phyloP scores from a whole-genome alignment of 306 rosid genomes.

The Prunus mira region DNA sequence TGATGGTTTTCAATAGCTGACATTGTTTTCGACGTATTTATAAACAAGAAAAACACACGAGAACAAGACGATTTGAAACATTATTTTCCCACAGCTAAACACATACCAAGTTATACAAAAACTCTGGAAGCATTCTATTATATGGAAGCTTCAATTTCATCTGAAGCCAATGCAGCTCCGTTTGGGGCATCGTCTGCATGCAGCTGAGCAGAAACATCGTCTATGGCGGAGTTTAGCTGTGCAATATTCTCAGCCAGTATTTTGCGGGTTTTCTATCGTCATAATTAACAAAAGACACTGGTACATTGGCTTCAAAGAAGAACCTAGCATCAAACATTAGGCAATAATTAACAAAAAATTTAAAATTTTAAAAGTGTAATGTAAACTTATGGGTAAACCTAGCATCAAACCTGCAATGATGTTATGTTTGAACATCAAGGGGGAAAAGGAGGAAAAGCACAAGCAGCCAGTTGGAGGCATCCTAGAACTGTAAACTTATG shows the following conservation, averaged over 20 bases:
- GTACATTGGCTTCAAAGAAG: constrained; percentile 39
- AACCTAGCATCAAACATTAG: constrained; percentile 39
- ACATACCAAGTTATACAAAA: neutral
- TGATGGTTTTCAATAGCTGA: neutral
- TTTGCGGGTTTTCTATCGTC: constrained; percentile 46
- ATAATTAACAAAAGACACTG: constrained; percentile 27
- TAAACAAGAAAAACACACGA: neutral
- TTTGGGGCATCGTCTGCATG: constrained; percentile 24
- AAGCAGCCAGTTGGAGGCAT: constrained; percentile 1
- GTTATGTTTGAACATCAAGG: neutral
- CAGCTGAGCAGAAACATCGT: constrained; percentile 44
- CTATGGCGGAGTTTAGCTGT: constrained; percentile 53
- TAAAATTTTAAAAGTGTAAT: neutral
- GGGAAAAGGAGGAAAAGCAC: neutral
- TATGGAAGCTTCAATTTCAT: constrained; percentile 44
- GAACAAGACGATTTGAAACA: neutral
- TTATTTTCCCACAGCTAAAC: constrained; percentile 2
- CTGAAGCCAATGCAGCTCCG: constrained; percentile 26
- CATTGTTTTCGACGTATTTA: neutral
- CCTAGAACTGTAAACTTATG: neutral
- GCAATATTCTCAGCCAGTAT: constrained; percentile 49
- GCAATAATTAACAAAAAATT: constrained; percentile 9
- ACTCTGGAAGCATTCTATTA: neutral
- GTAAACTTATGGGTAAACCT: neutral
- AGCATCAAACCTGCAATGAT: too few species aligned